A percentile compares a stretch with the other conserved stretches of the same genome.
phyloP scores from a whole-genome alignment of 306 rosid genomes.

The Acacia acuminata region DNA sequence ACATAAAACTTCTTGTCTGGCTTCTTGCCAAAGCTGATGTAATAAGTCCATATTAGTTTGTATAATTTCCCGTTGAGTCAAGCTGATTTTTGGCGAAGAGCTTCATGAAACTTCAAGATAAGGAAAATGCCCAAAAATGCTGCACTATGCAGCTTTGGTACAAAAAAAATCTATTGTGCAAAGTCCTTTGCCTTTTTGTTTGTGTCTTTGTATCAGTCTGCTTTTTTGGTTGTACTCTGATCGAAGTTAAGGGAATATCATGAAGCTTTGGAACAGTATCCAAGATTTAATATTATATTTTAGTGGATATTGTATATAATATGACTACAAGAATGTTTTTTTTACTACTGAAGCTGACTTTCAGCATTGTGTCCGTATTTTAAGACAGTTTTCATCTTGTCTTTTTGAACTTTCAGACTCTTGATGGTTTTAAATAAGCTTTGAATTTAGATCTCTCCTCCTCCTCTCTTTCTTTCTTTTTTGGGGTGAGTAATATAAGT shows the following conservation, averaged over 20 bases:
- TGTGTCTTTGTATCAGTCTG: not conserved
- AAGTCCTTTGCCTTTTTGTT: not conserved
- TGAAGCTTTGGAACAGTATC: not conserved
- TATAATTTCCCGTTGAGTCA: not conserved
- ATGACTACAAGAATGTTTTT: not conserved
- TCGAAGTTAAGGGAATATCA: not conserved
- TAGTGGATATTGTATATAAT: not conserved
- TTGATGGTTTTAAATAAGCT: not conserved
- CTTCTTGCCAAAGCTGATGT: not conserved
- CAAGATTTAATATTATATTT: not conserved
- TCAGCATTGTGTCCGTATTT: not conserved
- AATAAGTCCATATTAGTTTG: not conserved
- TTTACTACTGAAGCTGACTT: not conserved
- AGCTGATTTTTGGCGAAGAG: not conserved
- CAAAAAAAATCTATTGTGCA: not conserved
- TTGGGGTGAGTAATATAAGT: not conserved
- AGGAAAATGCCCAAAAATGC: not conserved
- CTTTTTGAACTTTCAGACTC: slow-evolving; percentile 12
- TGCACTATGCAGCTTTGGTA: not conserved
- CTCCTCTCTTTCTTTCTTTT: not conserved
- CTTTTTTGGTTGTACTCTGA: not conserved
- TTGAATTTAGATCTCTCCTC: not conserved
- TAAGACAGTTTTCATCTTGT: slow-evolving; percentile 2
- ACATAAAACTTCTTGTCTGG: not conserved
- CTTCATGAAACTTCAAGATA: not conserved